A percentile compares a stretch with the other conserved stretches of the same genome.
phyloP scores from a whole-genome alignment of 345 rosid species.

The Reutealis trisperma region DNA sequence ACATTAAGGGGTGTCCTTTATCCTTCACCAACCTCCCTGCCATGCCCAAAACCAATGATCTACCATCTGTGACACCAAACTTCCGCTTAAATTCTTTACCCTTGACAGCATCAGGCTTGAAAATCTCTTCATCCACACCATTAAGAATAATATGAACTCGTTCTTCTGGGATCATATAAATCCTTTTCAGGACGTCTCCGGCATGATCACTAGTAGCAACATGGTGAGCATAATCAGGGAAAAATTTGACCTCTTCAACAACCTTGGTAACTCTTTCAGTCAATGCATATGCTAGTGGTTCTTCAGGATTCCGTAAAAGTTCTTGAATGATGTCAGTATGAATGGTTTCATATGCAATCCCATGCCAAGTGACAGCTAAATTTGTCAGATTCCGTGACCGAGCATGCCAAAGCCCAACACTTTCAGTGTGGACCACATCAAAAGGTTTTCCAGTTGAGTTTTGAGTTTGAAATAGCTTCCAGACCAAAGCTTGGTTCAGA shows the following conservation, averaged over 20 bases:
- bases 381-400: constrained; percentile 64
- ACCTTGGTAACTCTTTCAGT: constrained; percentile 60
- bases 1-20: constrained; percentile 81
- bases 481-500: constrained; percentile 69
- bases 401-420: constrained; percentile 84
- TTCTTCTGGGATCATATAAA: constrained; percentile 94
- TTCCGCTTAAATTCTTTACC: constrained; percentile 51
- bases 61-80: constrained; percentile 47
- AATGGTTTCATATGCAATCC: constrained; percentile 87
- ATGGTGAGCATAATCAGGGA: constrained; percentile 79
- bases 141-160: constrained; percentile 85
- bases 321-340: constrained; percentile 91
- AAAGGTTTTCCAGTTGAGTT: constrained; percentile 72
- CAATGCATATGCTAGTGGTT: constrained; percentile 51
- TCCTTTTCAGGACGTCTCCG: constrained; percentile 80
- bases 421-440: constrained; percentile 84
- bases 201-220: constrained; percentile 93
- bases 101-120: constrained; percentile 55
- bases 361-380: constrained; percentile 83
- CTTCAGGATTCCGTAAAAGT: constrained; percentile 57
- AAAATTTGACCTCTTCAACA: constrained; percentile 84
- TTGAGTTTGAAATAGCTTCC: constrained; percentile 66
- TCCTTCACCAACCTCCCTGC: constrained; percentile 94
- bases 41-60: constrained; percentile 63
- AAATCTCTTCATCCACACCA: constrained; percentile 74